A percentile compares a stretch with the other conserved stretches of the same genome.
phyloP scores from a whole-genome alignment of 2,329 filamentous ascomycete genomes.

The Clarireedia monteithiana region DNA sequence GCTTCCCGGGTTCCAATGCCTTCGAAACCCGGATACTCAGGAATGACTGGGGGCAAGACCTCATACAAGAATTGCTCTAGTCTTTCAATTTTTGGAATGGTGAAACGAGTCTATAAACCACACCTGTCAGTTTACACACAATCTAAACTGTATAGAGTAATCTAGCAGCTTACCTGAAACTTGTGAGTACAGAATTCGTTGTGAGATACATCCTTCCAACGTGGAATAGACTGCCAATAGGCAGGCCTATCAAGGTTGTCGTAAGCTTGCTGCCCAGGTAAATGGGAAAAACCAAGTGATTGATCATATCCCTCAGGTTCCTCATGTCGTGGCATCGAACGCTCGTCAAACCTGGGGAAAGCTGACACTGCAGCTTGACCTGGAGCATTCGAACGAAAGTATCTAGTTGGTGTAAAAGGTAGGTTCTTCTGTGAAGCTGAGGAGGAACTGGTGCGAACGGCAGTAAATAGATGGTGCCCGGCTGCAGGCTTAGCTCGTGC shows the following conservation, averaged over 20 bases:
- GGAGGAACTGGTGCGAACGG: background rate
- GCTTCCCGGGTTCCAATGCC: slow-evolving; percentile 40
- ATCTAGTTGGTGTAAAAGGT: slow-evolving; percentile 1
- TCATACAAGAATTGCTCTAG: slow-evolving; percentile 41
- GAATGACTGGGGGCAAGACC: slow-evolving; percentile 43
- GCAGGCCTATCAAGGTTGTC: slow-evolving; percentile 14
- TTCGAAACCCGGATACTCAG: slow-evolving; percentile 27
- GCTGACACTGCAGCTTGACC: slow-evolving; percentile 3
- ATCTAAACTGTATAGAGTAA: background rate
- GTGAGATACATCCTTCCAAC: slow-evolving; percentile 41
- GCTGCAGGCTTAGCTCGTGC: background rate
- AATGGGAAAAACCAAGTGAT: background rate
- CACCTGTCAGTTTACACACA: background rate
- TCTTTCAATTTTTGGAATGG: background rate
- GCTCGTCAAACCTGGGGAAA: slow-evolving; percentile 1
- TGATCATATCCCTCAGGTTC: background rate
- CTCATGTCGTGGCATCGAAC: background rate
- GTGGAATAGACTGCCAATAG: slow-evolving; percentile 44
- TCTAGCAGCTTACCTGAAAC: slow-evolving; percentile 44
- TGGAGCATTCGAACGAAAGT: slow-evolving; percentile 8
- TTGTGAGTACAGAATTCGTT: slow-evolving; percentile 44
- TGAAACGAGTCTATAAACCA: background rate
- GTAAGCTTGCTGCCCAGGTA: slow-evolving; percentile 1
- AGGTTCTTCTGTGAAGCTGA: background rate
- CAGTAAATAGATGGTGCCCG: background rate